These are phyloP conservation scores for Balansia obtecta DNA, from an alignment of 2,329 filamentous ascomycete genomes.

Conservation along the genomic window DNA sequence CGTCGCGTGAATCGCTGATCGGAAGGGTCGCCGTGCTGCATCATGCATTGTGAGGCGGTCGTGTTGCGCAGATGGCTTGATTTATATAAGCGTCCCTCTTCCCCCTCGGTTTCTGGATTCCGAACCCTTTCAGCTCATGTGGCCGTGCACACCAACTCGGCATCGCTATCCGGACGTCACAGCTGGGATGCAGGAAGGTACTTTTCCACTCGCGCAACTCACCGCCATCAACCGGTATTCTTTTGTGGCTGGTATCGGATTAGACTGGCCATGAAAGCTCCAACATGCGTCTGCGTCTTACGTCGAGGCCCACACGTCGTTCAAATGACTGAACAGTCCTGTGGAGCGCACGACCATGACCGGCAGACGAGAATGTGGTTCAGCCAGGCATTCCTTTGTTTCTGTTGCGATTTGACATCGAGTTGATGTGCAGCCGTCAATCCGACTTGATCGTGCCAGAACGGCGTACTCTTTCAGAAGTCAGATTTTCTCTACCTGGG, in stretches of 20 bases:
- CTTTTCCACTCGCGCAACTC: background rate
- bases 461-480: no score
- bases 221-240: background rate
- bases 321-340: background rate
- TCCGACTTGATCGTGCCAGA: no score
- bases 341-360: no score
- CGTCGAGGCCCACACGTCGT: background rate
- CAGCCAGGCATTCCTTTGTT: no score
- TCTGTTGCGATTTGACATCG: no score
- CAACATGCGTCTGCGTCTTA: background rate
- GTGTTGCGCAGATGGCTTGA: background rate
- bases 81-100: background rate
- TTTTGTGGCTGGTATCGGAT: background rate
- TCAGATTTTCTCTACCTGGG: no score
- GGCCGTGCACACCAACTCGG: slow-evolving; percentile 6
- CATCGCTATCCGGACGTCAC: background rate
- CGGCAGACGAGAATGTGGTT: no score
- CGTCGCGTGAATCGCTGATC: background rate
- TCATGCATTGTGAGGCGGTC: background rate
- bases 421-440: no score
- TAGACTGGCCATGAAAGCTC: background rate
- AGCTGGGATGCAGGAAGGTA: background rate
- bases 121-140: background rate
- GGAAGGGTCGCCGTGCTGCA: background rate
- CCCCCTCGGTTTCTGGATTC: background rate